These are phyloP conservation scores for Zoysia japonica DNA, from an alignment of 176 grass and related monocot species.

Conservation along the genomic window DNA sequence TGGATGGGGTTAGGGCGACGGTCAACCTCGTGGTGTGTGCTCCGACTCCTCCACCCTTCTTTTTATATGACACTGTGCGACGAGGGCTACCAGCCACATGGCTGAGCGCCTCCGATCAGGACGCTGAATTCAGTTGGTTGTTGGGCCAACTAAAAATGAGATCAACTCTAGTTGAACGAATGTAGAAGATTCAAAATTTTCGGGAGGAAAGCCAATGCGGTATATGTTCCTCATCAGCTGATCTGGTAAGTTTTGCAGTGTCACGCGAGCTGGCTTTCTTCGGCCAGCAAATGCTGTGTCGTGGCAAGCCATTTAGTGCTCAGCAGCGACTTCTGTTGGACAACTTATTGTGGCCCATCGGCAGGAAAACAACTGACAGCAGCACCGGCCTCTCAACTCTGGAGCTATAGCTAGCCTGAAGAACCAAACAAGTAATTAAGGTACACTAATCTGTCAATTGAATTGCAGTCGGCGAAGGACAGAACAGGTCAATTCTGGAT, in stretches of 20 bases:
- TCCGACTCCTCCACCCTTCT: too few relatives aligned
- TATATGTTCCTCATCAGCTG: not conserved
- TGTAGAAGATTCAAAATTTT: too few relatives aligned
- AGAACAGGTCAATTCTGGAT: constrained; percentile 12
- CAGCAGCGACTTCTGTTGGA: not conserved
- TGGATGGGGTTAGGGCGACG: too few relatives aligned
- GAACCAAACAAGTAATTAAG: constrained; percentile 32
- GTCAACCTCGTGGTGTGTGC: too few relatives aligned
- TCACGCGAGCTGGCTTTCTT: not conserved
- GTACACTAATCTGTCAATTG: constrained; percentile 23
- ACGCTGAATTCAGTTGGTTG: too few relatives aligned
- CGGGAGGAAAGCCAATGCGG: too few relatives aligned
- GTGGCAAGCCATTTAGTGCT: not conserved
- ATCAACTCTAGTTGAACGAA: too few relatives aligned
- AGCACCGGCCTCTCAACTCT: constrained; percentile 6
- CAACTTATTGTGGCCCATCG: constrained; percentile 9
- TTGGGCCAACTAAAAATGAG: too few relatives aligned
- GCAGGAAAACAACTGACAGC: constrained; percentile 16
- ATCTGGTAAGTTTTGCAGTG: not conserved
- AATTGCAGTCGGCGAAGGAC: constrained; percentile 3
- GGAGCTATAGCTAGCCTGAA: constrained; percentile 4
- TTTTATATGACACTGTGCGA: too few relatives aligned
- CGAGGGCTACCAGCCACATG: too few relatives aligned
- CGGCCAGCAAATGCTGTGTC: constrained; percentile 21
- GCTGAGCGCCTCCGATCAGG: too few relatives aligned